Percentiles rank a stretch among this genome's conserved stretches.
Conservation (phyloP, 2,329 filamentous ascomycete genomes). For the Fusarium burgessii region DNA sequence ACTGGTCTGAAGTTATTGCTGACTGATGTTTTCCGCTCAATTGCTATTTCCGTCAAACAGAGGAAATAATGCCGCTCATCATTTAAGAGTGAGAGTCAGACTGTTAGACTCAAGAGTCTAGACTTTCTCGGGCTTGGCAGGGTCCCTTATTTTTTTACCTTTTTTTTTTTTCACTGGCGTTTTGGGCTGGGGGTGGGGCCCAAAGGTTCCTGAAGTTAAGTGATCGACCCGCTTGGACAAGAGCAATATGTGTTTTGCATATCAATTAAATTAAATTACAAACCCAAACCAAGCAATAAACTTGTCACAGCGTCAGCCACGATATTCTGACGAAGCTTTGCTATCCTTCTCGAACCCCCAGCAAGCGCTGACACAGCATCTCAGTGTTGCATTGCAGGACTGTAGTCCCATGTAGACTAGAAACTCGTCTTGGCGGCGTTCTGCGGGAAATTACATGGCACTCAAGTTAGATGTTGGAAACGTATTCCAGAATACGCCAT, state of each 20-base stretch:
- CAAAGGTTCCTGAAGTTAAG: not conserved
- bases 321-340: not conserved
- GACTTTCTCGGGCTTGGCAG: slow-evolving; percentile 31
- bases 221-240: slow-evolving; percentile 29
- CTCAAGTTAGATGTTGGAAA: slow-evolving; percentile 18
- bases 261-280: not conserved
- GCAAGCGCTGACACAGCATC: slow-evolving; percentile 4
- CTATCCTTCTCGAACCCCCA: not conserved
- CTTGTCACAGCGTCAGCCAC: not conserved
- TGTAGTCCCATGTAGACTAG: slow-evolving; percentile 2
- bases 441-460: slow-evolving; percentile 22
- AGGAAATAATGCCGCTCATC: slow-evolving; percentile 12
- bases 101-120: slow-evolving; percentile 23
- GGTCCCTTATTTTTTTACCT: slow-evolving; percentile 15
- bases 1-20: slow-evolving; percentile 16
- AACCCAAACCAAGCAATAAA: not conserved
- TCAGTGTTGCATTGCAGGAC: slow-evolving; percentile 19
- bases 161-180: slow-evolving; percentile 3
- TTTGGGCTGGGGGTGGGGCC: slow-evolving; percentile 24
- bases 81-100: not conserved
- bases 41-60: slow-evolving; percentile 8
- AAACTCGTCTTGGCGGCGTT: slow-evolving; percentile 1
- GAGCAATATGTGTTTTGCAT: slow-evolving; percentile 20
- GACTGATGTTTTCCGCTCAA: slow-evolving; percentile 6
- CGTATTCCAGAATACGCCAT: slow-evolving; percentile 33